Conservation (phyloP, 2,329 filamentous ascomycete genomes). For the Diplodia sapinea region DNA sequence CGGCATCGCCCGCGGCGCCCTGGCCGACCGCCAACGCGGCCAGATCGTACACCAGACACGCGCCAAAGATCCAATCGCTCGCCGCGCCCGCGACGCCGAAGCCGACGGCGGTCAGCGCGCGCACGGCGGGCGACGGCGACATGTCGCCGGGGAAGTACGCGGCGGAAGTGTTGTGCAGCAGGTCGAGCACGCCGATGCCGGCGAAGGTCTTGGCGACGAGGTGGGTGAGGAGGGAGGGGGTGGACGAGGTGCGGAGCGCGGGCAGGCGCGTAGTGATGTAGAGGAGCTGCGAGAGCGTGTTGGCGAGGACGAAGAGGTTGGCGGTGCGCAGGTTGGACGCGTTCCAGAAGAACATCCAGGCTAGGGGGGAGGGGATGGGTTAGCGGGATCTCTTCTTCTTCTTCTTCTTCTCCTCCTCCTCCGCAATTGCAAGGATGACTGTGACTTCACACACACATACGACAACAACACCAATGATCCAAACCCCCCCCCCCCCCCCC, state of each 20-base stretch:
- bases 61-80: constrained; percentile 67
- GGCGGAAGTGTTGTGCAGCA: constrained; percentile 63
- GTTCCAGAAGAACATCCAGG: constrained; percentile 70
- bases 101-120: constrained; percentile 60
- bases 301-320: constrained; percentile 63
- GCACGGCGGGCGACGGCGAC: constrained; percentile 54
- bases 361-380: constrained; percentile 32
- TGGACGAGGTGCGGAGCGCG: constrained; percentile 56
- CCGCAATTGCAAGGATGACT: too few species aligned
- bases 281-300: constrained; percentile 61
- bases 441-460: too few species aligned
- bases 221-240: constrained; percentile 62
- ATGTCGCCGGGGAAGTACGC: constrained; percentile 59
- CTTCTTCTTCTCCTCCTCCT: too few species aligned
- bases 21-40: constrained; percentile 62
- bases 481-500: too few species aligned
- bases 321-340: constrained; percentile 55
- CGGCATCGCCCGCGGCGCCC: constrained; percentile 38
- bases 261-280: constrained; percentile 58
- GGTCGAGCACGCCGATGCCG: constrained; percentile 64
- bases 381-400: constrained; percentile 30
- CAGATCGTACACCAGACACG: constrained; percentile 64
- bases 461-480: background rate
- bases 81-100: constrained; percentile 57
- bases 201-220: constrained; percentile 65